phyloP scores from a whole-genome alignment of 805 yeast genomes.

The Lachancea kluyveri region DNA sequence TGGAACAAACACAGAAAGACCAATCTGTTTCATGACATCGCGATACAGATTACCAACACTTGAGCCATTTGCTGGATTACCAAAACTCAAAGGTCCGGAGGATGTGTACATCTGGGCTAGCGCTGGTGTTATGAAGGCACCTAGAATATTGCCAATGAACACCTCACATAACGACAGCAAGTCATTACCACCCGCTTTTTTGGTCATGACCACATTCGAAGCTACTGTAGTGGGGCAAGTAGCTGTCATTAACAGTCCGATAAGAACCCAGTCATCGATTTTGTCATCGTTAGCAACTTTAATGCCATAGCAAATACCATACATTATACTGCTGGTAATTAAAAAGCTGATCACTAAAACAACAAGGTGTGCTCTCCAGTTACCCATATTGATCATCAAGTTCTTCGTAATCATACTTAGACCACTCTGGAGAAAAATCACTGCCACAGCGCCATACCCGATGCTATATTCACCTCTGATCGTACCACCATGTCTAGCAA shows the following conservation, averaged over 20 bases:
- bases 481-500: constrained; percentile 78
- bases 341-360: constrained; percentile 64
- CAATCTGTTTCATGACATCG: constrained; percentile 82
- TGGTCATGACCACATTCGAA: constrained; percentile 89
- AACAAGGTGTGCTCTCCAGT: constrained; percentile 81
- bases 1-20: constrained; percentile 78
- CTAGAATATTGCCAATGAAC: constrained; percentile 74
- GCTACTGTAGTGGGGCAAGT: constrained; percentile 90
- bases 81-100: constrained; percentile 58
- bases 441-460: constrained; percentile 81
- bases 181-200: constrained; percentile 78
- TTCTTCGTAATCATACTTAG: constrained; percentile 64
- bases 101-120: constrained; percentile 63
- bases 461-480: constrained; percentile 70
- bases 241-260: constrained; percentile 77
- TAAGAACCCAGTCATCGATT: constrained; percentile 73
- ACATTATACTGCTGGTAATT: constrained; percentile 63
- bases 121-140: constrained; percentile 86
- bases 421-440: constrained; percentile 79
- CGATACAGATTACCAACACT: constrained; percentile 53
- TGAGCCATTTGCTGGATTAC: constrained; percentile 64
- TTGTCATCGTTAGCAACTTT: constrained; percentile 46
- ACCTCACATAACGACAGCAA: constrained; percentile 77
- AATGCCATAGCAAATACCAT: constrained; percentile 66
- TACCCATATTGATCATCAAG: constrained; percentile 52